Percentiles rank a stretch among this genome's conserved stretches.
phyloP scores from a whole-genome alignment of 441 rosid species.

The Hypseocharis bilobata region DNA sequence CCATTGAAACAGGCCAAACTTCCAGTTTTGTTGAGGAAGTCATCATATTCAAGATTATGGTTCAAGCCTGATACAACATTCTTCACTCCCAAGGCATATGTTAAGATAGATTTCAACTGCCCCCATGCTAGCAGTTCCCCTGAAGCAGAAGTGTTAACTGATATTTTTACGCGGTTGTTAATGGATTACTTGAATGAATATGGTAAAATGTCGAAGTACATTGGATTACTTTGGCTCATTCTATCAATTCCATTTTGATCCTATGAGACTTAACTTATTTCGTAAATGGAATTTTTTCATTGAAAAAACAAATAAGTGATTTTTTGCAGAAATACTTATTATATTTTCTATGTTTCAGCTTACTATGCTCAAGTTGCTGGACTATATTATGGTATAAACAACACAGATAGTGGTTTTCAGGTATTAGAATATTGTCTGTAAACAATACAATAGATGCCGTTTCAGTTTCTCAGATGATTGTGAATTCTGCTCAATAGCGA shows the following conservation, averaged over 20 bases:
- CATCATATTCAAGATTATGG: conserved; percentile 66
- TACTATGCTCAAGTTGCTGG: conserved; percentile 87
- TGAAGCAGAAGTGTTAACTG: conserved; percentile 52
- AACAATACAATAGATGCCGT: neutral
- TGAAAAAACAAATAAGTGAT: too few species aligned
- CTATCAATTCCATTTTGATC: neutral
- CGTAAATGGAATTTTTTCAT: conserved; percentile 1
- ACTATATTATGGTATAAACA: conserved; percentile 42
- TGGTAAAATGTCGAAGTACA: conserved; percentile 36
- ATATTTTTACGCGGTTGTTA: conserved; percentile 55
- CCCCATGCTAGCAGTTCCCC: conserved; percentile 62
- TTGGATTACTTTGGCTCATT: neutral
- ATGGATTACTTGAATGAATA: conserved; percentile 84
- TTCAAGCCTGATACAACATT: conserved; percentile 78
- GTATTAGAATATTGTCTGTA: conserved; percentile 20
- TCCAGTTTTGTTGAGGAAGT: conserved; percentile 60
- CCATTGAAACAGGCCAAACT: conserved; percentile 36
- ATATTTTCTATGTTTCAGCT: conserved; percentile 36
- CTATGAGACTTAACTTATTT: neutral
- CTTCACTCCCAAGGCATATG: conserved; percentile 65
- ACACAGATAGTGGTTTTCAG: conserved; percentile 55
- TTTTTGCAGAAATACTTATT: neutral
- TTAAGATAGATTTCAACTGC: conserved; percentile 65
- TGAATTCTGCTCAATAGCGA: neutral
- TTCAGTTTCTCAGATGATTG: neutral